phyloP scores from a whole-genome alignment of 805 yeast species.

The Hanseniaspora jakobsenii region DNA sequence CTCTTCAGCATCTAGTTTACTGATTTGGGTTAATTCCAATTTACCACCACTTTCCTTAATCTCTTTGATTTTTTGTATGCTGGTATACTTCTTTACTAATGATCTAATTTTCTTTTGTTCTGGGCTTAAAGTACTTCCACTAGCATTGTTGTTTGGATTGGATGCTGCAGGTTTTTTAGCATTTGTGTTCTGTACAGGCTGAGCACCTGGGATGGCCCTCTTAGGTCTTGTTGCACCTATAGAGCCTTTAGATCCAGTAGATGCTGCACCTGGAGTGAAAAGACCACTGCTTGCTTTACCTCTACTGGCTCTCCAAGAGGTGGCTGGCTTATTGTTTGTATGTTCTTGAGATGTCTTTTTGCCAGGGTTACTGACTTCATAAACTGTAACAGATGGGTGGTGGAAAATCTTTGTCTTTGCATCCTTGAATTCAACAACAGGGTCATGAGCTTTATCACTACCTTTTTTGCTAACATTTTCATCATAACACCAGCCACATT shows the following conservation, averaged over 20 bases:
- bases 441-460: slow-evolving; percentile 38
- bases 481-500: slow-evolving; percentile 61
- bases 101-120: slow-evolving; percentile 91
- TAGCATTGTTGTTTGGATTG: slow-evolving; percentile 17
- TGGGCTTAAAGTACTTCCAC: slow-evolving; percentile 33
- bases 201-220: slow-evolving; percentile 31
- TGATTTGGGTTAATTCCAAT: slow-evolving; percentile 83
- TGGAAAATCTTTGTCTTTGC: slow-evolving; percentile 43
- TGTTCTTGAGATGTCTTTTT: slow-evolving; percentile 2
- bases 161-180: slow-evolving; percentile 32
- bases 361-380: slow-evolving; percentile 29
- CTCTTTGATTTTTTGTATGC: slow-evolving; percentile 81
- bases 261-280: slow-evolving; percentile 96
- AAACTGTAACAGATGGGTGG: slow-evolving; percentile 58
- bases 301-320: slow-evolving; percentile 19
- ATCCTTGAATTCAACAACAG: slow-evolving; percentile 32
- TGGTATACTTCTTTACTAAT: slow-evolving; percentile 81
- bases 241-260: slow-evolving; percentile 49
- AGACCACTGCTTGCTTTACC: slow-evolving; percentile 50
- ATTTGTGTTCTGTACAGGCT: slow-evolving; percentile 57
- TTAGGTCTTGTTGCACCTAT: slow-evolving; percentile 40
- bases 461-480: slow-evolving; percentile 23
- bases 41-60: slow-evolving; percentile 74
- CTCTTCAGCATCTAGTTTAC: slow-evolving; percentile 78
- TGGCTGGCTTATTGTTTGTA: slow-evolving; percentile 11